Evolutionary conservation across 2,329 filamentous ascomycete species (phyloP).

Genomic region (Stachybotrys echinatus): DNA sequence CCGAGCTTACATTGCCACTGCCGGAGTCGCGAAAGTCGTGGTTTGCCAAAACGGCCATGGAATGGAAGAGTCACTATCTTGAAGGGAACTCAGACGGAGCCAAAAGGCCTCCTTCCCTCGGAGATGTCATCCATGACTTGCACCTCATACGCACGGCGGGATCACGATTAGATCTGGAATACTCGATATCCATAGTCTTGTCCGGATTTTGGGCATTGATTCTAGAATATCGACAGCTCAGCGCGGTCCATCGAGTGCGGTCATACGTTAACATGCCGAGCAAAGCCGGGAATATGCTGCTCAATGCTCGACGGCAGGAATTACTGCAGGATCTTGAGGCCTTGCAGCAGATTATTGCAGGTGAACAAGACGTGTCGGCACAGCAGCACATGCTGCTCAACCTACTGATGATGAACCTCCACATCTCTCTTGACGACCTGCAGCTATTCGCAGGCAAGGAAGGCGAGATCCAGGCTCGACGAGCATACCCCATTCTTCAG

Average conservation of each 20-base stretch:
- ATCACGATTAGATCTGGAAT: conserved; percentile 48
- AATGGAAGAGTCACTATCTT: conserved; percentile 61
- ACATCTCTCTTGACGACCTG: conserved; percentile 59
- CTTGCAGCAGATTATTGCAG: conserved; percentile 37
- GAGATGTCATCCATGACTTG: conserved; percentile 53
- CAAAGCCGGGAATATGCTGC: conserved; percentile 37
- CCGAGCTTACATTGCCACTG: conserved; percentile 61
- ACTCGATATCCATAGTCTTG: conserved; percentile 55
- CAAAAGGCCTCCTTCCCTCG: conserved; percentile 43
- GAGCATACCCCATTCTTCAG: conserved; percentile 52
- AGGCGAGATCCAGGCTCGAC: conserved; percentile 58
- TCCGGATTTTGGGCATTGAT: conserved; percentile 62
- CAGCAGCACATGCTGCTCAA: conserved; percentile 44
- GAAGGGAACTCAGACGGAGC: conserved; percentile 28
- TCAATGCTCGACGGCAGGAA: conserved; percentile 55
- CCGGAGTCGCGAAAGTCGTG: conserved; percentile 59
- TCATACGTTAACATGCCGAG: conserved; percentile 37
- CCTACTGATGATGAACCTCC: conserved; percentile 57
- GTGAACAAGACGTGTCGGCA: conserved; percentile 37
- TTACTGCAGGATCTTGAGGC: conserved; percentile 51
- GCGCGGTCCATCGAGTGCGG: conserved; percentile 41
- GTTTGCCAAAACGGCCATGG: conserved; percentile 56
- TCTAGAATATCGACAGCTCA: conserved; percentile 60
- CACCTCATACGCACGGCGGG: conserved; percentile 44
- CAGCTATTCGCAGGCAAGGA: conserved; percentile 65